Evolutionary conservation across 208 protist genomes (phyloP), one percentile per base, ranked within the genome.

Genomic region (Leishmania tarentolae): DNA sequence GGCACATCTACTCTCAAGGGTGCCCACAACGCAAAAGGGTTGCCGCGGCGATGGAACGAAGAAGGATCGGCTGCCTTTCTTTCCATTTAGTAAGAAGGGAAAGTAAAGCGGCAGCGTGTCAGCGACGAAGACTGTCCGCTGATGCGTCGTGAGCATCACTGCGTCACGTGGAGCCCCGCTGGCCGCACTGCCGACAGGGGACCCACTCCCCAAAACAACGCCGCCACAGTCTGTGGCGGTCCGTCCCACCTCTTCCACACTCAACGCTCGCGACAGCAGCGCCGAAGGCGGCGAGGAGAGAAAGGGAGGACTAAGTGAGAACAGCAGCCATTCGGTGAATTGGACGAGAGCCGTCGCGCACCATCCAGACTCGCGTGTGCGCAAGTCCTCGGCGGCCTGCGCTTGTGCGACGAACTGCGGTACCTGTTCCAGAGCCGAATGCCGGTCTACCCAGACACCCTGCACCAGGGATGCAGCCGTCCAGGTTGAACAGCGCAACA

Each of bases 401-500:
- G 76, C 76, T 11, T 79, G 59, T n/a, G 46, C n/a, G 24, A 66
- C 35, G 56, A 80, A 42, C 35, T 37, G 46, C 1, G 61, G 46
- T 17, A n/a, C 46, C 28, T 40, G 72, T 44, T 28, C 37, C 46
- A 24, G 15, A 53, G 71, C 42, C 6, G 75, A 78, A 52, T 76
- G 47, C 2, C 31, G 13, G 37, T 47, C 63, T 31, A n/a, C 0
- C 40, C 31, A 72, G 63, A 59, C 24, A 21, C 17, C 13, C 21
- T 46, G 42, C 3, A 46, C 24, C n/a, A 80, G 75, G 17, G 69
- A 75, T 0, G 75, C 57, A 7, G 85, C 77, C n/a, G 83, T 83
- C 83, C 79, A 83, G 21, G 83, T 71, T 40, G 74, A 79, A 71
- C 87, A 91, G 59, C 82, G 81, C n/a, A 91, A 81, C 24, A 91